A percentile compares a stretch with the other conserved stretches of the same genome.
Conservation (phyloP, 148 eudicot species). For the Linanthus parryae region DNA sequence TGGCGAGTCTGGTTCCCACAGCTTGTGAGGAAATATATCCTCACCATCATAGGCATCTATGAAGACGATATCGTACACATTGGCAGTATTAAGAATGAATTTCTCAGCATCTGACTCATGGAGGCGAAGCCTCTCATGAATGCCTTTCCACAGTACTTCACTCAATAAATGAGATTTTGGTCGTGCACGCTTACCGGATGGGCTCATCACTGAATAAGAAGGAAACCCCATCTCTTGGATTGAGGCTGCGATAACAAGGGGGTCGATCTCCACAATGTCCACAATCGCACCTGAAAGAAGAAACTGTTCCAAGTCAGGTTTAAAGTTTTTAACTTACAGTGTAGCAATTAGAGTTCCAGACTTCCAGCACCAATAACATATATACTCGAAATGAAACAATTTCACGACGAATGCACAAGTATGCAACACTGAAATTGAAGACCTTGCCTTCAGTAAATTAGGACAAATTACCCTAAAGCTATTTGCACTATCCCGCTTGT, state of each 20-base stretch:
- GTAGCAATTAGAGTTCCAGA: no score
- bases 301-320: neutral
- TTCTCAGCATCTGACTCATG: constrained; percentile 79
- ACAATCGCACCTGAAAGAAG: constrained; percentile 59
- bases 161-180: constrained; percentile 34
- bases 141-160: constrained; percentile 75
- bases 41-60: constrained; percentile 91
- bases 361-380: no score
- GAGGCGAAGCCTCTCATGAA: constrained; percentile 83
- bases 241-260: constrained; percentile 81
- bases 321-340: no score
- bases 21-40: constrained; percentile 75
- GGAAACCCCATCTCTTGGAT: constrained; percentile 90
- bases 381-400: no score
- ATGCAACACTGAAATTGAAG: no score
- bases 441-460: no score
- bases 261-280: constrained; percentile 87
- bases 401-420: no score
- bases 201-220: constrained; percentile 43
- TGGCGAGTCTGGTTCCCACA: constrained; percentile 79
- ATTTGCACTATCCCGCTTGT: no score
- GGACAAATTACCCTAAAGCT: no score
- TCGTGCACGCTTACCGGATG: constrained; percentile 38
- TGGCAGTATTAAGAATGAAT: constrained; percentile 43
- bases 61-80: constrained; percentile 69